Percentiles rank a stretch among this genome's conserved stretches.
phyloP scores from a whole-genome alignment of 2,329 filamentous ascomycete genomes.

The Penicillium sp. region DNA sequence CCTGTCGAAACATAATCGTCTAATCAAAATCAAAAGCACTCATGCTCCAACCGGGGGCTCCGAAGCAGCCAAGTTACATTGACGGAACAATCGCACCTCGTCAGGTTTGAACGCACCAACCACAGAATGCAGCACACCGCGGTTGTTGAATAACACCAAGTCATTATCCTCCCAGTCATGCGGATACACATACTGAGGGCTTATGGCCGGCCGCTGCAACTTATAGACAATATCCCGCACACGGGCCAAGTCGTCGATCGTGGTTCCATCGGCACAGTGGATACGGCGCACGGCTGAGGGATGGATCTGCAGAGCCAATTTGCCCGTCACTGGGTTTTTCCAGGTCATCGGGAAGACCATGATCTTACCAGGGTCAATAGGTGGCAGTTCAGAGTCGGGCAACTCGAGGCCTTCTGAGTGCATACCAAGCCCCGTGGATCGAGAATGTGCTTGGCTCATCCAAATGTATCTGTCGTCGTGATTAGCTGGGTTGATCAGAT shows the following conservation, averaged over 20 bases:
- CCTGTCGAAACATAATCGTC: background rate
- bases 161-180: conserved; percentile 78
- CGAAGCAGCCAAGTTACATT: conserved; percentile 69
- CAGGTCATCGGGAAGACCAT: conserved; percentile 73
- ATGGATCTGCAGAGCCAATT: conserved; percentile 69
- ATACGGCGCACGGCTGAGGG: conserved; percentile 68
- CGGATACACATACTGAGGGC: conserved; percentile 65
- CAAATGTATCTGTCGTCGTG: conserved; percentile 56
- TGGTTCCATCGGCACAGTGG: conserved; percentile 62
- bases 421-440: conserved; percentile 68
- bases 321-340: conserved; percentile 69
- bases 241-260: conserved; percentile 65
- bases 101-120: conserved; percentile 70
- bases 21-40: background rate
- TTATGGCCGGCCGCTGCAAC: conserved; percentile 70
- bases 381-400: conserved; percentile 57
- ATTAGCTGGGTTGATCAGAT: background rate
- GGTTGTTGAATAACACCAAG: conserved; percentile 74
- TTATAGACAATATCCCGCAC: conserved; percentile 69
- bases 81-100: conserved; percentile 72
- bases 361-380: conserved; percentile 64
- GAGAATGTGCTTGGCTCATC: conserved; percentile 69
- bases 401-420: conserved; percentile 65
- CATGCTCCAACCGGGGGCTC: conserved; percentile 22
- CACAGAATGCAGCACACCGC: conserved; percentile 70